Percentiles rank a stretch among this genome's conserved stretches.
phyloP scores from a whole-genome alignment of 345 rosid species.

The Streptanthus diversifolius region DNA sequence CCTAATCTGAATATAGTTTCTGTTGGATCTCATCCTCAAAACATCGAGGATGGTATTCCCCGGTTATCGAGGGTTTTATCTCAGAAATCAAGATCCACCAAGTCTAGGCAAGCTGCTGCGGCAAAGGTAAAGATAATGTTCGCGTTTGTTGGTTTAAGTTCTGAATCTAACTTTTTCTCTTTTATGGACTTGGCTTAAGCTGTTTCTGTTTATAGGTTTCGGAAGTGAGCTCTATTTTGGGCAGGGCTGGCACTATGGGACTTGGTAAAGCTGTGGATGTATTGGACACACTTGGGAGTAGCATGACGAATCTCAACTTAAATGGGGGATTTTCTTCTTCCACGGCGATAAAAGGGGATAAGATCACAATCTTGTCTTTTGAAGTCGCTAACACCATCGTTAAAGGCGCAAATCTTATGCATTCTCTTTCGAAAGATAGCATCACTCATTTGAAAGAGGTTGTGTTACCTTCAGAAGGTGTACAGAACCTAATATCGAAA shows the following conservation, averaged over 20 bases:
- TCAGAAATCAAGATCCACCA: constrained; percentile 67
- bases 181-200: not conserved
- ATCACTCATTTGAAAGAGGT: constrained; percentile 69
- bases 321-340: constrained; percentile 76
- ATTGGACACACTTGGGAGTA: constrained; percentile 89
- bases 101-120: constrained; percentile 77
- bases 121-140: constrained; percentile 54
- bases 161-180: not conserved
- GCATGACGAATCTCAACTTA: constrained; percentile 77
- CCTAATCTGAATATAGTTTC: constrained; percentile 41
- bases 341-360: constrained; percentile 72
- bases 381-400: constrained; percentile 96
- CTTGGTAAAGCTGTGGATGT: constrained; percentile 90
- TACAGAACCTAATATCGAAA: constrained; percentile 72
- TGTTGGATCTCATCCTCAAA: constrained; percentile 42
- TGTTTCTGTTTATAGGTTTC: constrained; percentile 59
- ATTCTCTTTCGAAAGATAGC: constrained; percentile 71
- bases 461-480: constrained; percentile 88
- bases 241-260: constrained; percentile 88
- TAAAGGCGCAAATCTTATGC: constrained; percentile 91
- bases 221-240: constrained; percentile 77
- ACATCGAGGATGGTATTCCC: constrained; percentile 70
- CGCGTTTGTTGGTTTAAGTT: not conserved
- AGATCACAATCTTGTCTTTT: constrained; percentile 76
- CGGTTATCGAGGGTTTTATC: constrained; percentile 60